Evolutionary conservation across 257 asterid species (phyloP).

Genomic region (Coffea canephora): DNA sequence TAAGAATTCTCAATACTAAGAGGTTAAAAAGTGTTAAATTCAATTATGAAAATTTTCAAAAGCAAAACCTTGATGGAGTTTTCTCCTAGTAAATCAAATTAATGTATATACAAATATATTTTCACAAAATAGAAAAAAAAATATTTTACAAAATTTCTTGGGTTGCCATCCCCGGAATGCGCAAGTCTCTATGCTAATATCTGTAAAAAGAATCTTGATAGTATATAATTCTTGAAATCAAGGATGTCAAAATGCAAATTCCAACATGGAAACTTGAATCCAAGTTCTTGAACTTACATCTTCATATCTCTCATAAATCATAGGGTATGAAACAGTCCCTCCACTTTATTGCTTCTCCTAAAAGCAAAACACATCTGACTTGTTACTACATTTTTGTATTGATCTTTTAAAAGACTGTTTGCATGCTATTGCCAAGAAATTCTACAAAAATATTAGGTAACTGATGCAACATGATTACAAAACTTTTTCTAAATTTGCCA

Average conservation of each 20-base stretch:
- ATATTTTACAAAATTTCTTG: background rate
- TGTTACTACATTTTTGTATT: background rate
- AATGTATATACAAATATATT: too few relatives aligned
- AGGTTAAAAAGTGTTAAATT: background rate
- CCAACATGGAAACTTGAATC: background rate
- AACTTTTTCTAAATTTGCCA: too few relatives aligned
- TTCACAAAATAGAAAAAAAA: too few relatives aligned
- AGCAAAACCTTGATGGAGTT: background rate
- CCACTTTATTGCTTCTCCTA: background rate
- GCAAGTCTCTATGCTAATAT: background rate
- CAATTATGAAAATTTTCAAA: background rate
- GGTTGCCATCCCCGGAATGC: background rate
- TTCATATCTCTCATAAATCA: background rate
- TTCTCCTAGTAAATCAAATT: background rate
- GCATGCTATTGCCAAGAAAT: background rate
- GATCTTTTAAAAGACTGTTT: background rate
- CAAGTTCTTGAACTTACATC: background rate
- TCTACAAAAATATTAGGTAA: background rate
- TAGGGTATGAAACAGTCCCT: background rate
- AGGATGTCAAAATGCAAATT: background rate
- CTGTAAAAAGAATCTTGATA: background rate
- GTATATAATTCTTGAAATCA: background rate
- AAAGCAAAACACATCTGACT: conserved; percentile 10
- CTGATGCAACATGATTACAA: background rate
- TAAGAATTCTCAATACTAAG: background rate